Percentiles rank a stretch among this genome's conserved stretches.
Evolutionary conservation across 2,329 filamentous ascomycete genomes (phyloP).

Genomic region (Cordyceps farinosa): DNA sequence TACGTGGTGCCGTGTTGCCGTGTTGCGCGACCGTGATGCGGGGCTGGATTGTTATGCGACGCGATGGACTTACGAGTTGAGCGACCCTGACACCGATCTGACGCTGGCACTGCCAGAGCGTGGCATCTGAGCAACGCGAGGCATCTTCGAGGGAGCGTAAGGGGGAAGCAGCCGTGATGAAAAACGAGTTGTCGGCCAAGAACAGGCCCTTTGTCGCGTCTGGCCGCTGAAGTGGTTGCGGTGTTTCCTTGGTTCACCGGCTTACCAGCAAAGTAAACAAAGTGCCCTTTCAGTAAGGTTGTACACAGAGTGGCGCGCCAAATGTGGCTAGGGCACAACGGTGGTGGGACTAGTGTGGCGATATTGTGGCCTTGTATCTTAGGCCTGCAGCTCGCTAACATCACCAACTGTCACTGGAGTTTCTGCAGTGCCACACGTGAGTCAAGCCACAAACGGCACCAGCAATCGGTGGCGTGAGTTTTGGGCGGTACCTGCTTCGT

Average conservation of each 20-base stretch:
- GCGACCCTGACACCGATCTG: conserved; percentile 45
- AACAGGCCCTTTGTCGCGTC: conserved; percentile 14
- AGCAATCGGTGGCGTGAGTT: not conserved
- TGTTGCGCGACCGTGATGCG: conserved; percentile 18
- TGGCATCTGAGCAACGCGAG: conserved; percentile 54
- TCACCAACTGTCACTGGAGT: not conserved
- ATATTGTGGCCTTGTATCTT: not conserved
- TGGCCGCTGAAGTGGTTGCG: conserved; percentile 6
- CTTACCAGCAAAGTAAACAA: conserved; percentile 20
- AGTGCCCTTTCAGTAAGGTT: conserved; percentile 17
- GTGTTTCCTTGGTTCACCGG: conserved; percentile 9
- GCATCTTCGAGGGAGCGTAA: conserved; percentile 41
- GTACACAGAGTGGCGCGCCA: conserved; percentile 1
- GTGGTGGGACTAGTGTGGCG: not conserved
- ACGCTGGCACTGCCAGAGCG: conserved; percentile 41
- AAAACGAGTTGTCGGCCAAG: not conserved
- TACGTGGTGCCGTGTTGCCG: not conserved
- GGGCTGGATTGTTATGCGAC: conserved; percentile 20
- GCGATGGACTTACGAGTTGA: conserved; percentile 17
- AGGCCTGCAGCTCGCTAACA: not conserved
- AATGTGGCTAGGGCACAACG: conserved; percentile 12
- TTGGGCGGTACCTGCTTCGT: not conserved
- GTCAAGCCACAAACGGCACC: not conserved
- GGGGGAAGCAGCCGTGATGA: not conserved
- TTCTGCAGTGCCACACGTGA: conserved; percentile 3